phyloP scores from a whole-genome alignment of 1,284 basidiomycete species.

The Stygiomarasmius scandens region DNA sequence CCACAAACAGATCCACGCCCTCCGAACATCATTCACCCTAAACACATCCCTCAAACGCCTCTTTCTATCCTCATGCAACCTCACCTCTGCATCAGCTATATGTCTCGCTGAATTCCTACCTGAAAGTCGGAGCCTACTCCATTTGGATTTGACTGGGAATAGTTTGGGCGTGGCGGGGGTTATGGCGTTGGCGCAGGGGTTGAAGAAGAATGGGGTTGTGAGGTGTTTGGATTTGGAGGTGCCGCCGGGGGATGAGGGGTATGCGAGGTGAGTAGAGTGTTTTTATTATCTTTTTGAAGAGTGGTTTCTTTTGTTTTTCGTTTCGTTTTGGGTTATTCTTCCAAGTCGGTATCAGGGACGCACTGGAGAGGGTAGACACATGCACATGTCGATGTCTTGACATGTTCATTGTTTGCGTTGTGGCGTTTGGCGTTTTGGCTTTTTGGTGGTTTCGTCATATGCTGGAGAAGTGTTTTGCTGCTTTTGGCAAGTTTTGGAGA shows the following conservation, averaged over 20 bases:
- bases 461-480: no score
- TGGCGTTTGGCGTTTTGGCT: no score
- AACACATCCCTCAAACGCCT: constrained; percentile 92
- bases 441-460: no score
- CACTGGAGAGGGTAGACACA: no score
- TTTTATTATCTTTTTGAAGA: no score
- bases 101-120: constrained; percentile 96
- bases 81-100: constrained; percentile 88
- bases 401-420: no score
- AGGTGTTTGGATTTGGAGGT: constrained; percentile 94
- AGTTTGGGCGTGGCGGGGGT: constrained; percentile 72
- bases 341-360: no score
- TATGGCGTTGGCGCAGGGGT: constrained; percentile 85
- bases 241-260: constrained; percentile 85
- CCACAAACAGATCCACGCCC: constrained; percentile 65
- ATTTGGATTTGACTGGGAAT: constrained; percentile 75
- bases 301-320: no score
- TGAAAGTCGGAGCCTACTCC: constrained; percentile 43
- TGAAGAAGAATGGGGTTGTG: constrained; percentile 84
- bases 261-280: constrained; percentile 62
- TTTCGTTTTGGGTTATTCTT: no score
- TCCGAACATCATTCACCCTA: constrained; percentile 90
- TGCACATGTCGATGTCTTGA: no score
- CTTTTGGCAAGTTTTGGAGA: no score
- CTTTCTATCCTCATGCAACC: constrained; percentile 84